Conservation (phyloP, 192 early-diverging fungal genomes). For the Coemansia sp. region DNA sequence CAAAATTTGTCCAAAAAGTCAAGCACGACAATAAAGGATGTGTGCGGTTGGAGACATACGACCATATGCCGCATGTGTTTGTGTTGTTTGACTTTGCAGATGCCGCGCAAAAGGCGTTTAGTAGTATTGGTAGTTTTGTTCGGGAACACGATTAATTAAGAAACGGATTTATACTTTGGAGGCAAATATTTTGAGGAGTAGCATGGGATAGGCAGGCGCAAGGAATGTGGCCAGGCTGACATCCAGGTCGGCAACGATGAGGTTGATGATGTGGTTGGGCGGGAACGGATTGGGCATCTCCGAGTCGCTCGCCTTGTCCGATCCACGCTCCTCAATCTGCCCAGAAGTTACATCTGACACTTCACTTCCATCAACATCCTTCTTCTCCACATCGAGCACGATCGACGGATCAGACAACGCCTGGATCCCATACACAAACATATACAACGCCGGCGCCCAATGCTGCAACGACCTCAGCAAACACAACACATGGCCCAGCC, state of each 20-base stretch:
- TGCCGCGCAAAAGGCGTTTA: constrained; percentile 31
- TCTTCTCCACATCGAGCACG: constrained; percentile 23
- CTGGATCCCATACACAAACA: constrained; percentile 50
- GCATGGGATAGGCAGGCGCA: constrained; percentile 49
- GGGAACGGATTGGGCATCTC: constrained; percentile 45
- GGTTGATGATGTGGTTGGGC: constrained; percentile 45
- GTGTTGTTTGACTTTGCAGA: constrained; percentile 38
- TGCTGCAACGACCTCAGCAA: constrained; percentile 45
- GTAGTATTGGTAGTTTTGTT: constrained; percentile 20
- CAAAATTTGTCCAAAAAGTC: constrained; percentile 20
- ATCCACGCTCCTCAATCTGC: too few species aligned
- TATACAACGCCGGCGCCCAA: constrained; percentile 48
- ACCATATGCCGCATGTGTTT: constrained; percentile 50
- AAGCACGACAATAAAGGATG: constrained; percentile 8
- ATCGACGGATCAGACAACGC: constrained; percentile 38
- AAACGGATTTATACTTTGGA: constrained; percentile 4
- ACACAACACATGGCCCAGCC: constrained; percentile 35
- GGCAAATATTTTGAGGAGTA: constrained; percentile 51
- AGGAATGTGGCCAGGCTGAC: constrained; percentile 40
- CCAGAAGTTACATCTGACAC: background rate
- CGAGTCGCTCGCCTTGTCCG: background rate
- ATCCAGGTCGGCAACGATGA: constrained; percentile 41
- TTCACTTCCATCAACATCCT: background rate
- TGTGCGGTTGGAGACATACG: constrained; percentile 21
- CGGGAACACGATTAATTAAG: background rate